Evolutionary conservation across 495 filamentous ascomycete genomes (phyloP).

Genomic region (Neurospora hispaniola): DNA sequence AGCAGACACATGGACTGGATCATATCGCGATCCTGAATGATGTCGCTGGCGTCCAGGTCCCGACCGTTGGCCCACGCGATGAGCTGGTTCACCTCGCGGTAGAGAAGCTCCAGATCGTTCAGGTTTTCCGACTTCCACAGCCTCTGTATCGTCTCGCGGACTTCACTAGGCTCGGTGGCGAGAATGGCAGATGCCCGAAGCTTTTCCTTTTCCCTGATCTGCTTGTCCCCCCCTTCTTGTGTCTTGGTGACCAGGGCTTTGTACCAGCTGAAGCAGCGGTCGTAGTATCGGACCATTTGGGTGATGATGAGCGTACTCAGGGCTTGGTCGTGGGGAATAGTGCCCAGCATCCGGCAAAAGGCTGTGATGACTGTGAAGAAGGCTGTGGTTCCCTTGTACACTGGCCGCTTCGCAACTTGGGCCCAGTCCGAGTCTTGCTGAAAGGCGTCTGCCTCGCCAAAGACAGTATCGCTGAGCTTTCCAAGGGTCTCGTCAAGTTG

Average conservation of each 20-base stretch:
- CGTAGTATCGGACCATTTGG: slow-evolving; percentile 82
- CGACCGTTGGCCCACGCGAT: slow-evolving; percentile 52
- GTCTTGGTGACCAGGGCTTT: slow-evolving; percentile 54
- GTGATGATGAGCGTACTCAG: slow-evolving; percentile 83
- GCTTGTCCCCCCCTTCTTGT: slow-evolving; percentile 23
- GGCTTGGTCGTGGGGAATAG: slow-evolving; percentile 92
- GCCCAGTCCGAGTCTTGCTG: slow-evolving; percentile 78
- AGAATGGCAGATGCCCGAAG: slow-evolving; percentile 65
- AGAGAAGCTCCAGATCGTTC: slow-evolving; percentile 32
- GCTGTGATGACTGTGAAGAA: slow-evolving; percentile 80
- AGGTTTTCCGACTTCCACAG: slow-evolving; percentile 45
- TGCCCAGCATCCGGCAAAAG: slow-evolving; percentile 91
- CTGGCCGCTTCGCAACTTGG: slow-evolving; percentile 61
- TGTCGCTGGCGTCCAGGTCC: slow-evolving; percentile 59
- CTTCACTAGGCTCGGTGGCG: slow-evolving; percentile 52
- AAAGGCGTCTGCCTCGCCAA: slow-evolving; percentile 79
- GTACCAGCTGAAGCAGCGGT: slow-evolving; percentile 84
- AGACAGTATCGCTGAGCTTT: slow-evolving; percentile 72
- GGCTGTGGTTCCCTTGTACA: slow-evolving; percentile 86
- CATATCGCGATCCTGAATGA: slow-evolving; percentile 81
- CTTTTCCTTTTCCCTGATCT: slow-evolving; percentile 24
- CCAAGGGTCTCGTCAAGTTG: slow-evolving; percentile 91
- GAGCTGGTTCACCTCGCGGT: slow-evolving; percentile 59
- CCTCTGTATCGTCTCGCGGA: slow-evolving; percentile 53
- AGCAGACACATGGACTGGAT: slow-evolving; percentile 76